phyloP scores from a whole-genome alignment of 2,329 filamentous ascomycete genomes.

The Biscogniauxia marginata region DNA sequence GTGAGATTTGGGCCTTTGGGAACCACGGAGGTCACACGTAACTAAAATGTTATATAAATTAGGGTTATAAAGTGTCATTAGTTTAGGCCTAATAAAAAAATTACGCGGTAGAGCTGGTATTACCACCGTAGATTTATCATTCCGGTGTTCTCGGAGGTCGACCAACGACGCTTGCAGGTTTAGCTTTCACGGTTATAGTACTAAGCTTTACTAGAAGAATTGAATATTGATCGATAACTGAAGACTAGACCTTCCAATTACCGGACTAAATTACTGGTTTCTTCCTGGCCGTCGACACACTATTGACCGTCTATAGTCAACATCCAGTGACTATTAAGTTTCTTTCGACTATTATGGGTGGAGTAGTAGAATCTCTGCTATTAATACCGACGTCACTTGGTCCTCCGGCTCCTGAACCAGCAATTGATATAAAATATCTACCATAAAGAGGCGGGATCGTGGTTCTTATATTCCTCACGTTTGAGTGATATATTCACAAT shows the following conservation, averaged over 20 bases:
- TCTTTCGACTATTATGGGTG: neutral
- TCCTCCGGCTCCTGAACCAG: neutral
- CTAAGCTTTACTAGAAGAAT: neutral
- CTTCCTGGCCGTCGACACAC: slow-evolving; percentile 8
- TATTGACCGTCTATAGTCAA: neutral
- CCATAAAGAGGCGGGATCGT: neutral
- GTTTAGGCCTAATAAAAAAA: neutral
- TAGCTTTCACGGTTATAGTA: neutral
- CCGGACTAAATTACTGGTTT: slow-evolving; percentile 21
- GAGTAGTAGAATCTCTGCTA: neutral
- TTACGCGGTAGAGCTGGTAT: neutral
- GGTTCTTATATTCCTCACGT: neutral
- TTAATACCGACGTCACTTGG: neutral
- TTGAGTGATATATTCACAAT: neutral
- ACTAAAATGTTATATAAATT: no score
- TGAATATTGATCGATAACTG: no score
- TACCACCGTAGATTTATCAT: neutral
- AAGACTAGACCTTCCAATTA: slow-evolving; percentile 9
- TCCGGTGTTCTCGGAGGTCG: neutral
- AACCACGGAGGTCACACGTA: neutral
- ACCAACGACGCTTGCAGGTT: neutral
- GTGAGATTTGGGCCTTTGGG: neutral
- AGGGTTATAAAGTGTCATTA: no score
- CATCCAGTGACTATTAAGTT: neutral
- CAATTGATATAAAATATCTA: neutral